Evolutionary conservation across 1,139 yeast species (phyloP).

Genomic region (Candida gigantensis): DNA sequence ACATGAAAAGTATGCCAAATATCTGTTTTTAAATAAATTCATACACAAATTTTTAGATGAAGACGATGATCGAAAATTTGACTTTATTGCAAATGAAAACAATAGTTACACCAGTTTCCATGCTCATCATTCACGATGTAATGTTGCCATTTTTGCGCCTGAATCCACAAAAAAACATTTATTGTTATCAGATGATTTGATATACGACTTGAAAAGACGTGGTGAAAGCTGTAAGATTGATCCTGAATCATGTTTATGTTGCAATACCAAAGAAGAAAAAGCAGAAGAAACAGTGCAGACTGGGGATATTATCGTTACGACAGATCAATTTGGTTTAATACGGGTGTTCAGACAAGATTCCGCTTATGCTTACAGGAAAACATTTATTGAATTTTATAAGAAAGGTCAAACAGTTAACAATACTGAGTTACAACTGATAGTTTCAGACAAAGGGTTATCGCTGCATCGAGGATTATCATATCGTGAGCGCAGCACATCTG

Average conservation of each 20-base stretch:
- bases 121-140: slow-evolving; percentile 73
- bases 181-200: slow-evolving; percentile 74
- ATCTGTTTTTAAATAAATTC: slow-evolving; percentile 35
- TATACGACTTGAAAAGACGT: slow-evolving; percentile 58
- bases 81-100: slow-evolving; percentile 47
- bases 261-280: slow-evolving; percentile 21
- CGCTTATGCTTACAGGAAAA: slow-evolving; percentile 45
- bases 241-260: slow-evolving; percentile 7
- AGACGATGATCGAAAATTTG: slow-evolving; percentile 23
- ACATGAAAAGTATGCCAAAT: slow-evolving; percentile 33
- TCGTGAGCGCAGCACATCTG: slow-evolving; percentile 3
- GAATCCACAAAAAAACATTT: slow-evolving; percentile 62
- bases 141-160: slow-evolving; percentile 81
- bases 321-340: slow-evolving; percentile 73
- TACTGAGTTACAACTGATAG: slow-evolving; percentile 6
- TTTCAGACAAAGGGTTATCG: slow-evolving; percentile 4
- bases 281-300: slow-evolving; percentile 19
- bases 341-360: slow-evolving; percentile 81
- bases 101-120: slow-evolving; percentile 67
- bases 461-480: slow-evolving; percentile 8
- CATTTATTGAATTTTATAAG: slow-evolving; percentile 19
- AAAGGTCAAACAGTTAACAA: slow-evolving; percentile 10
- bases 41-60: slow-evolving; percentile 30
- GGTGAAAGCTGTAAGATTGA: slow-evolving; percentile 18
- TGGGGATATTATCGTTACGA: slow-evolving; percentile 66